Percentiles rank a stretch among this genome's conserved stretches.
Conservation (phyloP, 2,329 filamentous ascomycete species). For the Colletotrichum siamense region DNA sequence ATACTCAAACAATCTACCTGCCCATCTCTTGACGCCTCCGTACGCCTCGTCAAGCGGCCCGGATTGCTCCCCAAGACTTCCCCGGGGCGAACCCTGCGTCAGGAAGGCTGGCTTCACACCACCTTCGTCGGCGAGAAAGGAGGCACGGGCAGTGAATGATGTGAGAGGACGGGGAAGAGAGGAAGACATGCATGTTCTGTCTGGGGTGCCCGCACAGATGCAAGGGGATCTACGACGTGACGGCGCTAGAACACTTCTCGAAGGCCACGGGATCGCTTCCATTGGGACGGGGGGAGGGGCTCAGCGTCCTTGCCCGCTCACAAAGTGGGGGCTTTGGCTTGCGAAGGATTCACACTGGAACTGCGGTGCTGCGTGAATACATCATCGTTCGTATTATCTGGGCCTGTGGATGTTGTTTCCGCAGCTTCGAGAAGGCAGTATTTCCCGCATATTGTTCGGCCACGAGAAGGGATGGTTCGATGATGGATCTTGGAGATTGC, state of each 20-base stretch:
- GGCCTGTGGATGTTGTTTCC: background rate
- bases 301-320: background rate
- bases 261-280: background rate
- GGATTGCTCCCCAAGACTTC: background rate
- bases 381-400: background rate
- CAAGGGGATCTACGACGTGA: background rate
- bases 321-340: background rate
- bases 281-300: background rate
- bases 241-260: conserved; percentile 8
- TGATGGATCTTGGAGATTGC: background rate
- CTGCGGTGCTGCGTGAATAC: background rate
- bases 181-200: background rate
- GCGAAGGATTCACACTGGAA: background rate
- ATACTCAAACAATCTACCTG: background rate
- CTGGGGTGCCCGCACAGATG: background rate
- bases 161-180: background rate
- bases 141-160: background rate
- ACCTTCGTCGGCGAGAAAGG: background rate
- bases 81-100: background rate
- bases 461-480: background rate
- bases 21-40: background rate
- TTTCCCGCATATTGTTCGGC: background rate
- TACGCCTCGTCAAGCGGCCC: background rate
- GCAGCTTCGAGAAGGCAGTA: background rate
- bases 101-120: background rate